Conservation (phyloP, 1,284 basidiomycete genomes). For the Apiotrichum laibachii region DNA sequence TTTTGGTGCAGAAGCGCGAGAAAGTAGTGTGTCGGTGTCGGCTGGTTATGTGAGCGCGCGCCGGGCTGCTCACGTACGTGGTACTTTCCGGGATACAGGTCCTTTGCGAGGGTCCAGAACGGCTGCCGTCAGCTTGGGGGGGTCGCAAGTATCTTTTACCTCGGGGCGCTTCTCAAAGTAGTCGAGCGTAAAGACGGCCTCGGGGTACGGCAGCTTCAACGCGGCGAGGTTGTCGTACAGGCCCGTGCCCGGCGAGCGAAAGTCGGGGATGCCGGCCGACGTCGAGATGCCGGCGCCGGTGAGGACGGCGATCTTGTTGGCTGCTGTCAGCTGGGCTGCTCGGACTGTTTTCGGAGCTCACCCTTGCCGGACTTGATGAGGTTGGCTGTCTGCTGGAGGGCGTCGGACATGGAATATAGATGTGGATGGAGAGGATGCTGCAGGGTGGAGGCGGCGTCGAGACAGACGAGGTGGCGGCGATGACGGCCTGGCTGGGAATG, state of each 20-base stretch:
- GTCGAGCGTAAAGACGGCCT: conserved; percentile 58
- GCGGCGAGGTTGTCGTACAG: conserved; percentile 57
- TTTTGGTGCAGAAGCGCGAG: conserved; percentile 54
- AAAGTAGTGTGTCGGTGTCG: conserved; percentile 88
- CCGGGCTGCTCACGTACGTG: conserved; percentile 25
- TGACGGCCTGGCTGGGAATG: too few relatives aligned
- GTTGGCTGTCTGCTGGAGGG: conserved; percentile 39
- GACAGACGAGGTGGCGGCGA: too few relatives aligned
- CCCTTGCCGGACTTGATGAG: conserved; percentile 48
- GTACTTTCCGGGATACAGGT: conserved; percentile 67
- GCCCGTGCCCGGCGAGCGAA: conserved; percentile 55
- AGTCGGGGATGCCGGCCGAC: conserved; percentile 54
- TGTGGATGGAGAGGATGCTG: background rate
- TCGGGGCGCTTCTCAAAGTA: conserved; percentile 49
- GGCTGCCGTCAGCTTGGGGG: conserved; percentile 28
- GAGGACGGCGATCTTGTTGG: conserved; percentile 54
- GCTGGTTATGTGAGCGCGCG: conserved; percentile 59
- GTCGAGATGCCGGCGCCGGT: conserved; percentile 57
- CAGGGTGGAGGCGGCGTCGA: too few relatives aligned
- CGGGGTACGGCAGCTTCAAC: conserved; percentile 57
- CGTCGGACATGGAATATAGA: conserved; percentile 5
- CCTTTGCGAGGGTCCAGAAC: conserved; percentile 84
- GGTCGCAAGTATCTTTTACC: too few relatives aligned
- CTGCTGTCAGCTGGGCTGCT: conserved; percentile 19
- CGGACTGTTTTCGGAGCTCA: conserved; percentile 8